Evolutionary conservation across 179 eudicot species (phyloP).

Genomic region (Silene noctiflora): DNA sequence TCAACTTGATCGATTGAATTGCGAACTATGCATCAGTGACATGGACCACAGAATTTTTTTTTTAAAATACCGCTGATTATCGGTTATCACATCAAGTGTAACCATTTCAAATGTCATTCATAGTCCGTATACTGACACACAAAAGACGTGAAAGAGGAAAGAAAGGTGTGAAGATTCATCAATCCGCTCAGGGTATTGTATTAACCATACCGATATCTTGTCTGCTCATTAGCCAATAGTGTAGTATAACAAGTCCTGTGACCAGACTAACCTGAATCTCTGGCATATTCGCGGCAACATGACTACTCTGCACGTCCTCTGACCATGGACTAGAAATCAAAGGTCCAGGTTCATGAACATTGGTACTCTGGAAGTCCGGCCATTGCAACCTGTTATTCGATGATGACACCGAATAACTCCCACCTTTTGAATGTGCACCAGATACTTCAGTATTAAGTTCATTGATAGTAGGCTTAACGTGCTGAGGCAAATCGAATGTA

Average conservation of each 20-base stretch:
- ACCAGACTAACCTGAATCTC: conserved; percentile 44
- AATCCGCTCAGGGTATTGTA: conserved; percentile 1
- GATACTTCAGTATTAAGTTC: background rate
- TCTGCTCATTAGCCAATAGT: background rate
- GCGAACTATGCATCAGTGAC: background rate
- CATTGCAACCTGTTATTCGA: conserved; percentile 37
- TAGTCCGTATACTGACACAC: background rate
- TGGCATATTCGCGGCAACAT: conserved; percentile 27
- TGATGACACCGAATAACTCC: conserved; percentile 27
- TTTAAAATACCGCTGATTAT: background rate
- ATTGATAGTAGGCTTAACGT: background rate
- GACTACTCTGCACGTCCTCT: conserved; percentile 33
- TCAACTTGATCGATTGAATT: background rate
- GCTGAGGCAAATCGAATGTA: conserved; percentile 37
- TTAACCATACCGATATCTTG: conserved; percentile 13
- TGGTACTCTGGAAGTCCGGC: conserved; percentile 34
- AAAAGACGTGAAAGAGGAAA: background rate
- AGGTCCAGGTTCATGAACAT: conserved; percentile 31
- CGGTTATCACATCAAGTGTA: background rate
- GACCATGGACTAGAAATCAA: conserved; percentile 43
- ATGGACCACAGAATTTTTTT: no score
- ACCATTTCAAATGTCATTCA: conserved; percentile 7
- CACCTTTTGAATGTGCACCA: conserved; percentile 24
- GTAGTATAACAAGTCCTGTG: conserved; percentile 5
- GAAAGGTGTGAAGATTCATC: background rate